These are phyloP conservation scores for Ajuga reptans DNA, from an alignment of 305 asterid species.

Conservation along the genomic window DNA sequence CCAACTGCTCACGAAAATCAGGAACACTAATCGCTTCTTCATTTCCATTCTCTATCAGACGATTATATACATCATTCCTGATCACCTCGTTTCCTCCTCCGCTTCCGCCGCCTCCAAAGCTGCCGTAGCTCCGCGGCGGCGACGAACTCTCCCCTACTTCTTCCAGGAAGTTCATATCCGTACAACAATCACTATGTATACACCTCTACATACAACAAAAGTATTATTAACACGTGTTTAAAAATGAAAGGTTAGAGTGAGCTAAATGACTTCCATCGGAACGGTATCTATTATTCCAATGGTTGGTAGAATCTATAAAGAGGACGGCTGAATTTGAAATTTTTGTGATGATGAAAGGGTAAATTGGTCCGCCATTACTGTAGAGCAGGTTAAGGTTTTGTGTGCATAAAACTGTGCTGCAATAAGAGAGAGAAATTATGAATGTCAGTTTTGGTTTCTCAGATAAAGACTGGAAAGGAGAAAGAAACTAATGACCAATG, in stretches of 20 bases:
- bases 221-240: conserved; percentile 17
- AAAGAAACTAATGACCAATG: background rate
- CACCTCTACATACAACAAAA: background rate
- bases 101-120: conserved; percentile 43
- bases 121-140: conserved; percentile 72
- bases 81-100: conserved; percentile 43
- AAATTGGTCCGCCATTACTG: conserved; percentile 39
- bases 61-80: conserved; percentile 61
- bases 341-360: conserved; percentile 18
- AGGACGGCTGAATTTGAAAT: conserved; percentile 20
- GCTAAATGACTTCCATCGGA: conserved; percentile 33
- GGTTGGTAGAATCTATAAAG: conserved; percentile 39
- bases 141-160: conserved; percentile 93
- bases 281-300: conserved; percentile 33
- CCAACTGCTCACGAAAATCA: conserved; percentile 60
- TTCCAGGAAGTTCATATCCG: conserved; percentile 62
- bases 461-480: conserved; percentile 10
- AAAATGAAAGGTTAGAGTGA: background rate
- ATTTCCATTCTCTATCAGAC: conserved; percentile 53
- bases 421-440: conserved; percentile 26
- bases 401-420: conserved; percentile 18
- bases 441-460: conserved; percentile 30
- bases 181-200: background rate
- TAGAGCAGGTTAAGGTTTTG: conserved; percentile 22
- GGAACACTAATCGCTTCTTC: conserved; percentile 59